Evolutionary conservation across 495 filamentous ascomycete species (phyloP).

Genomic region (Sabuloglossum arenarium): DNA sequence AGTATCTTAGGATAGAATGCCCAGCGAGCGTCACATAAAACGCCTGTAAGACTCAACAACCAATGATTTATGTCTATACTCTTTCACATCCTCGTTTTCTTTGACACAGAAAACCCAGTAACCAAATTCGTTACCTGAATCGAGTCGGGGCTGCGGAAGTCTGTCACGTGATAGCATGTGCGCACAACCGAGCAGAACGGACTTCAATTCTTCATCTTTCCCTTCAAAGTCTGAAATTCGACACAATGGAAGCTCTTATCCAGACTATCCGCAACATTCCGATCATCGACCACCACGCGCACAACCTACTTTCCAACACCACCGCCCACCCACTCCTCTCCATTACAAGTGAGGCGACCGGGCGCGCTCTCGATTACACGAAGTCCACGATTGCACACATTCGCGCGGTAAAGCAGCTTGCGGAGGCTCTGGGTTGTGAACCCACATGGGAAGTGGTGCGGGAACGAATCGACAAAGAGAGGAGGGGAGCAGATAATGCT

Average conservation of each 20-base stretch:
- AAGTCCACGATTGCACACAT: conserved; percentile 42
- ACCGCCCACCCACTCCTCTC: conserved; percentile 22
- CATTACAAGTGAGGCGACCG: conserved; percentile 57
- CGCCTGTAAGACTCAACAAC: too few species aligned
- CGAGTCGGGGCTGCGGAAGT: too few species aligned
- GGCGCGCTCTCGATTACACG: conserved; percentile 38
- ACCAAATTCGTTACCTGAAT: too few species aligned
- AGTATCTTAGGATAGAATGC: too few species aligned
- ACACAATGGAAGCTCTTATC: background rate
- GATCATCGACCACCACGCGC: conserved; percentile 77
- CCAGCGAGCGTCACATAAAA: too few species aligned
- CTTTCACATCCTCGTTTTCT: too few species aligned
- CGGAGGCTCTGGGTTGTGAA: conserved; percentile 36
- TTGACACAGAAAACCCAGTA: too few species aligned
- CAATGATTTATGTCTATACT: too few species aligned
- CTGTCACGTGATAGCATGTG: too few species aligned
- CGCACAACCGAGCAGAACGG: too few species aligned
- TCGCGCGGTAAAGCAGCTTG: conserved; percentile 48
- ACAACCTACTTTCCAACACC: conserved; percentile 42
- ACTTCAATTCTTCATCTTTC: too few species aligned
- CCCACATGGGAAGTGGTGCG: conserved; percentile 41
- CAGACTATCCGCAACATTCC: conserved; percentile 37
- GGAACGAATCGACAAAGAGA: conserved; percentile 31
- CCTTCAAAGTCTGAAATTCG: too few species aligned
- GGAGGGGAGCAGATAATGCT: conserved; percentile 30